Evolutionary conservation across 73 alveolate genomes (phyloP), one percentile per base, ranked within the genome.

Genomic region (Strombidium stylifer): DNA sequence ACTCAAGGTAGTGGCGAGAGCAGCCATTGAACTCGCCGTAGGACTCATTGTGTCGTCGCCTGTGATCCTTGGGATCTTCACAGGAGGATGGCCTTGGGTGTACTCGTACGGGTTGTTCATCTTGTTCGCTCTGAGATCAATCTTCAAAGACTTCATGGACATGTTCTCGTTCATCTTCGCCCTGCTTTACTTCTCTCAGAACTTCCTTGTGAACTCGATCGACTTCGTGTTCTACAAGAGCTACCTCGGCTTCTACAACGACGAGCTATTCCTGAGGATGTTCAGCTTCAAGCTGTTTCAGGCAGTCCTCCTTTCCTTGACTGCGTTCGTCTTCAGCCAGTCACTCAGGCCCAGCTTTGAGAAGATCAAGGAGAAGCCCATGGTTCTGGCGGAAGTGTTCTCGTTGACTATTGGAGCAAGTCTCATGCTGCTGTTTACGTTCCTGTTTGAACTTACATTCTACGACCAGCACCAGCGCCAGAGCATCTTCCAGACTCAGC

Each of bases 391-490:
- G 32, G n/a, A 42, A 3, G 4, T 64, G 55, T 64, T 64, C 45
- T 26, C 14, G 23, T 25, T 64, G 26, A 46, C 65, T 4, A 46
- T 64, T 25, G 66, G 66, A 1, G 15, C 78, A 1, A 24, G 53
- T 8, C 16, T 64, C 20, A 5, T 49, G 23, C 44, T 64, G 78
- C 37, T 64, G 11, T 40, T 60, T 30, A 12, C 21, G 55, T 64
- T 64, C 42, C 45, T 64, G 4, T 46, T 37, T 46, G 78, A 64
- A 23, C 36, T 64, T 11, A 64, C 78, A 16, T 42, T 28, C 45
- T 62, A 64, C 19, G 6, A 49, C n/a, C 66, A 62, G 3, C 40
- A 34, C n/a, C 15, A 44, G 8, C 41, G 78, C 31, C 18, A 62
- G 23, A 18, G 28, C 19, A 25, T 64, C 8, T 64, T 44, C 27